Base-by-base conservation (phyloP, 371 early-diverging fungal species). In the Rhizomucor miehei region DNA sequence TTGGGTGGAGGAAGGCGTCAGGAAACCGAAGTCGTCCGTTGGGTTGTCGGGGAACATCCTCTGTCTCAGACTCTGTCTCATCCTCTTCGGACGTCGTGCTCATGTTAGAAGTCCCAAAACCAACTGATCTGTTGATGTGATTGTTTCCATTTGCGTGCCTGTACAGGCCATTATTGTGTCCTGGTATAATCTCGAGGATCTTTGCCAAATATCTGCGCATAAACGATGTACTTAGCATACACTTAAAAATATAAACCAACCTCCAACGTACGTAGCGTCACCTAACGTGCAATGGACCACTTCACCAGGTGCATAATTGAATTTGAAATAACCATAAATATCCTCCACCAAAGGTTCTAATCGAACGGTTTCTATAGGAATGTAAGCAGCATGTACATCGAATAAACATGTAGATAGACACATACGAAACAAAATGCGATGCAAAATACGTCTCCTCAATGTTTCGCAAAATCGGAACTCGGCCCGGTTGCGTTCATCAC, bases 351-450 rank as follows among this genome's bases (percentile, higher is more conserved):
- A 60, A 20, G 58, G 67, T 49, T 79, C 78, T 29, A 79, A 60
- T 46, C 73, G 63, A 11, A 63, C 44, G 12, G 80, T 80, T 51
- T 75, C 79, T 78, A 54, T 46, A 9, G 4, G 8, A 29, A 8
- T 5, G 8, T 29, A 29, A 29, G 29, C 29, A 29, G 8, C 3
- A 29, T 3, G 8, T 8, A 3, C 29, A 29, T 29, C 29, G 5
- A 29, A 29, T 29, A 8, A 29, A 29, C 29, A 29, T 5, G 3
- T 36, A 19, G 19, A 50, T 37, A n/a, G n/a, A 47, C 37, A 71
- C 78, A 49, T 80, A 89, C 89, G 82, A 59, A 84, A 88, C 56
- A 89, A 89, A 20, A 88, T 78, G 57, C 76, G 69, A 48, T 77
- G 63, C 44, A 89, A 58, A 6, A 88, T 72, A 6, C 77, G 69